phyloP scores from a whole-genome alignment of 1,284 basidiomycete genomes.

The Inonotus hispidus region DNA sequence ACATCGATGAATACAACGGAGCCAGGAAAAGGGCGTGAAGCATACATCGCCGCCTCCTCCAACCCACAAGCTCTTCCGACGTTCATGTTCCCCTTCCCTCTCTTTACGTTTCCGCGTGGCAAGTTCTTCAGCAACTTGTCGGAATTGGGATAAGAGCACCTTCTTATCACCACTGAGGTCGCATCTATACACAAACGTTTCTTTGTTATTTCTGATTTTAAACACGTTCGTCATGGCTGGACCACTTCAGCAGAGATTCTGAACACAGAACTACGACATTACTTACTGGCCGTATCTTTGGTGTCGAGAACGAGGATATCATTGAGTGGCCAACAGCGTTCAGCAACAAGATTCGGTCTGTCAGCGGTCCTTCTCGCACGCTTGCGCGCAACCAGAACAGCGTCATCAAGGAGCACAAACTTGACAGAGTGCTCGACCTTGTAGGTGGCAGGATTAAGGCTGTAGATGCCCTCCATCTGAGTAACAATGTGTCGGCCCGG shows the following conservation, averaged over 20 bases:
- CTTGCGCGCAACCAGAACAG: slow-evolving; percentile 80
- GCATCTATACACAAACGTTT: slow-evolving; percentile 90
- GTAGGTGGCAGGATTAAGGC: slow-evolving; percentile 94
- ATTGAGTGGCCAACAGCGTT: slow-evolving; percentile 85
- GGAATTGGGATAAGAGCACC: slow-evolving; percentile 77
- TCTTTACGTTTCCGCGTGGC: slow-evolving; percentile 85
- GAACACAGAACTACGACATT: neutral
- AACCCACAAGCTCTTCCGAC: slow-evolving; percentile 76
- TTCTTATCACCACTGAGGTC: slow-evolving; percentile 84
- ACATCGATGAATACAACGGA: neutral
- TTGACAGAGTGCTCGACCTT: slow-evolving; percentile 84
- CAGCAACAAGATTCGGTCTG: slow-evolving; percentile 80
- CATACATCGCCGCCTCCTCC: slow-evolving; percentile 47
- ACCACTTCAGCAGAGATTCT: slow-evolving; percentile 8
- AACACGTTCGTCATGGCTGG: slow-evolving; percentile 91
- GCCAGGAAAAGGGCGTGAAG: slow-evolving; percentile 22
- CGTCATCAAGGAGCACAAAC: slow-evolving; percentile 89
- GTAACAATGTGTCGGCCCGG: slow-evolving; percentile 88
- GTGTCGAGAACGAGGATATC: slow-evolving; percentile 94
- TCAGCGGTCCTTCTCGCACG: slow-evolving; percentile 45
- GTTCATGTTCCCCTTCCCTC: slow-evolving; percentile 85
- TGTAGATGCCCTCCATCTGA: slow-evolving; percentile 80
- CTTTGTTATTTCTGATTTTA: slow-evolving; percentile 91
- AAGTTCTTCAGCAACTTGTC: slow-evolving; percentile 89
- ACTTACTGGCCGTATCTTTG: slow-evolving; percentile 86